A percentile compares a stretch with the other conserved stretches of the same genome.
phyloP scores from a whole-genome alignment of 2,329 filamentous ascomycete genomes.

The Aspergillus glaucus region DNA sequence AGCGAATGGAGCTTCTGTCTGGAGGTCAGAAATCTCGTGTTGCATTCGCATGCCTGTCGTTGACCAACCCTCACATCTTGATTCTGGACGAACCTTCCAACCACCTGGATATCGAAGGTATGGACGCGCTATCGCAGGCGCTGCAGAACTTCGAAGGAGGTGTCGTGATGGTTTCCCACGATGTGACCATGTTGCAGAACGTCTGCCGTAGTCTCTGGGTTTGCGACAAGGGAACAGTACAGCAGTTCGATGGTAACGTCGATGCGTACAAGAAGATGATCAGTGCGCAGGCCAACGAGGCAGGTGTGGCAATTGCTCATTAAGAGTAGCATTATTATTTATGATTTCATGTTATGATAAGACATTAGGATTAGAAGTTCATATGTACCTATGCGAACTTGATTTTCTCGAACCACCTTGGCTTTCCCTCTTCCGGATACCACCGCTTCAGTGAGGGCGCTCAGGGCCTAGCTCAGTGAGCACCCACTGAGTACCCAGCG shows the following conservation, averaged over 20 bases:
- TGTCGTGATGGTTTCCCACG: constrained; percentile 97
- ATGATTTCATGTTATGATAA: constrained; percentile 1
- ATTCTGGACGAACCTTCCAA: constrained; percentile 98
- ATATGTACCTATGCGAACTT: constrained; percentile 6
- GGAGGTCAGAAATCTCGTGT: constrained; percentile 98
- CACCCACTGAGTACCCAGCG: background rate
- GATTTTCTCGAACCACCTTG: constrained; percentile 4
- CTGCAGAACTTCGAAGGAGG: constrained; percentile 84
- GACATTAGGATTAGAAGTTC: background rate
- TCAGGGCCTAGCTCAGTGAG: constrained; percentile 3
- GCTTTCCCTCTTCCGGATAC: constrained; percentile 2
- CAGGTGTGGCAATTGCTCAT: constrained; percentile 60
- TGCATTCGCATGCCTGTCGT: constrained; percentile 89
- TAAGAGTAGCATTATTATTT: constrained; percentile 8
- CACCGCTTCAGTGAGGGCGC: constrained; percentile 3
- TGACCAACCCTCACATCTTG: constrained; percentile 92
- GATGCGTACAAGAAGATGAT: constrained; percentile 98
- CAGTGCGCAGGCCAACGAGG: constrained; percentile 75
- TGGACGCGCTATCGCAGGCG: constrained; percentile 87
- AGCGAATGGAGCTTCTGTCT: constrained; percentile 90
- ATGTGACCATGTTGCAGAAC: constrained; percentile 96
- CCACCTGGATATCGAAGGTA: constrained; percentile 97
- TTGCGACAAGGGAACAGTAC: constrained; percentile 86
- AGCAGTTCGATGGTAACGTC: constrained; percentile 93
- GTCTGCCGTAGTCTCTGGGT: constrained; percentile 96